A percentile compares a stretch with the other conserved stretches of the same genome.
phyloP scores from a whole-genome alignment of 257 asterid genomes.

The Solanum tarapatanum region DNA sequence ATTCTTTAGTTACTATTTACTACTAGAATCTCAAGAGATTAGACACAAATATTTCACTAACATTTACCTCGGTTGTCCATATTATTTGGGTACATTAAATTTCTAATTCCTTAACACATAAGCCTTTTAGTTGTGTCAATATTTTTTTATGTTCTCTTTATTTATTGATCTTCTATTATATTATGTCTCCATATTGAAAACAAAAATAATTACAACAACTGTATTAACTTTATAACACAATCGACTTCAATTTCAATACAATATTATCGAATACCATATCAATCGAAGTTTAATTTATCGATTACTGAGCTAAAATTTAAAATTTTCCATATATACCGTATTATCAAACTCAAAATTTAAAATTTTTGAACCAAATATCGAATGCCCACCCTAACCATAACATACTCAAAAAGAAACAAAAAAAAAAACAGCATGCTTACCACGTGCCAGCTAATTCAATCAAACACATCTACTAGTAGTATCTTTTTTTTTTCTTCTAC shows the following conservation, averaged over 20 bases:
- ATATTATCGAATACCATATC: background rate
- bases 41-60: background rate
- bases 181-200: background rate
- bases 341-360: background rate
- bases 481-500: background rate
- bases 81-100: background rate
- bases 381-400: background rate
- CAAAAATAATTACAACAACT: background rate
- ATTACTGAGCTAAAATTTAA: background rate
- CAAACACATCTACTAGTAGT: background rate
- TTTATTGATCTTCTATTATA: no score
- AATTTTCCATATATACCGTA: background rate
- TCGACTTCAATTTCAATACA: background rate
- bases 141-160: no score
- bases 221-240: background rate
- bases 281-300: fast-evolving
- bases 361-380: background rate
- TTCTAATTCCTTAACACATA: no score
- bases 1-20: no score
- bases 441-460: background rate
- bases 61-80: no score
- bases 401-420: background rate
- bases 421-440: background rate
- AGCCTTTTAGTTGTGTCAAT: no score
- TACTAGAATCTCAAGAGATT: no score